phyloP scores from a whole-genome alignment of 1,284 basidiomycete genomes.

The Leccinum subrobustum region DNA sequence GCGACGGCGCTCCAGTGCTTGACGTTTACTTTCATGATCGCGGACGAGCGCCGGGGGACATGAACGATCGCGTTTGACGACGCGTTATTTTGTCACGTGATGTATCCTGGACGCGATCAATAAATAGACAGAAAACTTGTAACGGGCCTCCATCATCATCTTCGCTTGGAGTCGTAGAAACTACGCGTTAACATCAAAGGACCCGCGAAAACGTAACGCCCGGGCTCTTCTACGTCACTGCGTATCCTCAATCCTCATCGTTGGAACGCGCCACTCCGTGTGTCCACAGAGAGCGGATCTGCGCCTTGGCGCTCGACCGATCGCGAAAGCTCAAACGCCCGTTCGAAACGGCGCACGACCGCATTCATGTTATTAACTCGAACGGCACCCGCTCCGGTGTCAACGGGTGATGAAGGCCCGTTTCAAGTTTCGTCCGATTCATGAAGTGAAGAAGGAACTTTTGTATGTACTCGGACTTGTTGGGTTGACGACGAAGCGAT shows the following conservation, averaged over 20 bases:
- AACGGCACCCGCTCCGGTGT: not conserved
- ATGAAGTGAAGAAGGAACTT: not conserved
- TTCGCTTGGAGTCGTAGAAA: no score
- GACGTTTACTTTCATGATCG: constrained; percentile 71
- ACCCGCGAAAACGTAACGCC: not conserved
- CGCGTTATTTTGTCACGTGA: not conserved
- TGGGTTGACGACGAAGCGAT: not conserved
- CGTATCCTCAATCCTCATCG: not conserved
- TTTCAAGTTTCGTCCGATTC: no score
- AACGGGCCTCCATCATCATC: no score
- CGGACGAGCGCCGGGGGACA: no score
- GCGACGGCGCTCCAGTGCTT: constrained; percentile 86
- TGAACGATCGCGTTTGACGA: not conserved
- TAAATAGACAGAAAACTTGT: no score
- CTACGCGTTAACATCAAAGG: no score
- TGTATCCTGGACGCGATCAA: not conserved
- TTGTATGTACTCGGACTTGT: not conserved
- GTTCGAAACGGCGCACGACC: not conserved
- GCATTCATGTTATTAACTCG: not conserved
- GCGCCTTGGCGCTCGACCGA: not conserved
- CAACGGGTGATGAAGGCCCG: not conserved
- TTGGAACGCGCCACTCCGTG: not conserved
- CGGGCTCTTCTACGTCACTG: not conserved
- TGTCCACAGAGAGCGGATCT: not conserved
- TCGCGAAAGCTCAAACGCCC: not conserved